These are phyloP conservation scores for Inga laurina DNA, from an alignment of 306 rosid genomes.

Conservation along the genomic window DNA sequence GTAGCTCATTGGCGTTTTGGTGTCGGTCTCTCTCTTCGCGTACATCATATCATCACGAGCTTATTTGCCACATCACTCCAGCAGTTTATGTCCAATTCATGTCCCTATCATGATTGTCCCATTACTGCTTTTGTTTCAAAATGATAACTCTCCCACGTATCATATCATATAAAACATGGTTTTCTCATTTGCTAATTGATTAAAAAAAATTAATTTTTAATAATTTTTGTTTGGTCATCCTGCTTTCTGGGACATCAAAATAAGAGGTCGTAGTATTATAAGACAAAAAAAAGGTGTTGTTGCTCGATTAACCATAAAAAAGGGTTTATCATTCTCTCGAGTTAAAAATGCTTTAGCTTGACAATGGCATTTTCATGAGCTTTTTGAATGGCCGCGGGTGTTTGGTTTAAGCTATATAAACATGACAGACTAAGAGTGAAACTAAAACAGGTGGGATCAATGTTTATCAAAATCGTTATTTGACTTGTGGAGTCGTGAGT, in stretches of 20 bases:
- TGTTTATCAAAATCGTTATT: neutral
- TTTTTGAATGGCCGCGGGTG: too few species aligned
- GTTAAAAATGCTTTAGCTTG: too few species aligned
- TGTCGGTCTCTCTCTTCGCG: neutral
- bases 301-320: too few species aligned
- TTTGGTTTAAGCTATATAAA: too few species aligned
- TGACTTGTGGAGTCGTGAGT: too few species aligned
- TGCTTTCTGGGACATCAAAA: neutral
- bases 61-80: neutral
- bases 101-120: neutral
- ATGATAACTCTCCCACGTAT: neutral
- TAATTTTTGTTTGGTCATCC: neutral
- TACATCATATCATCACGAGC: neutral
- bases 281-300: neutral
- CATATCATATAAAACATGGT: neutral
- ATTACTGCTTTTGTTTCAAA: neutral
- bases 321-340: too few species aligned
- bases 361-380: too few species aligned
- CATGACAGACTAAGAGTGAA: neutral
- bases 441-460: neutral
- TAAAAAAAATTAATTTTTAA: neutral
- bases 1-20: neutral
- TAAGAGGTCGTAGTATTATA: neutral
- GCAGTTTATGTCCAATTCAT: neutral
- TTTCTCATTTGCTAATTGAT: neutral